phyloP scores from a whole-genome alignment of 2,329 filamentous ascomycete genomes.

The Myriosclerotinia curreyana region DNA sequence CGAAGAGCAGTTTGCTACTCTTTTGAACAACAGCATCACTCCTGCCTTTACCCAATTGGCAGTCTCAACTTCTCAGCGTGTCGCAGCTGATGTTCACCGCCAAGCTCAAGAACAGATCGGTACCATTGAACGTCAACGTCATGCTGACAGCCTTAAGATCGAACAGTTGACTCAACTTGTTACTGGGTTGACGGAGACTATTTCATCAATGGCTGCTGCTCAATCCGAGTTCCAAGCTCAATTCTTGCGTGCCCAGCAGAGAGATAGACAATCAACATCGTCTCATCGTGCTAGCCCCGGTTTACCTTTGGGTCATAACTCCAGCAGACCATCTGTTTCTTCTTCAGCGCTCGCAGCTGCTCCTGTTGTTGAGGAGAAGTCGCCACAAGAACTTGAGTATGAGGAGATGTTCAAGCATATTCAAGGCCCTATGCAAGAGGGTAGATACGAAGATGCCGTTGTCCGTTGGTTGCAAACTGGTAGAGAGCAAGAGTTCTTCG shows the following conservation, averaged over 20 bases:
- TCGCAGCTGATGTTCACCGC: slow-evolving; percentile 66
- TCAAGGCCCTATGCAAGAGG: slow-evolving; percentile 58
- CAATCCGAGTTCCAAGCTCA: slow-evolving; percentile 68
- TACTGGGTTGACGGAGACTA: slow-evolving; percentile 62
- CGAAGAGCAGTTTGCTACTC: slow-evolving; percentile 63
- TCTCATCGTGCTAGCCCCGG: slow-evolving; percentile 22
- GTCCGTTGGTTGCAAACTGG: slow-evolving; percentile 65
- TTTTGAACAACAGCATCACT: slow-evolving; percentile 61
- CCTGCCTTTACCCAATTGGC: slow-evolving; percentile 65
- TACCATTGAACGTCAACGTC: slow-evolving; percentile 35
- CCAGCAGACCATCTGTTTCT: slow-evolving; percentile 25
- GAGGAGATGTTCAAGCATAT: slow-evolving; percentile 56
- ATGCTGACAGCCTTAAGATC: slow-evolving; percentile 56
- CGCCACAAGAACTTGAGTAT: slow-evolving; percentile 46
- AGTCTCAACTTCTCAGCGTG: slow-evolving; percentile 62
- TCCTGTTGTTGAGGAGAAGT: slow-evolving; percentile 20
- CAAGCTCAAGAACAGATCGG: slow-evolving; percentile 42
- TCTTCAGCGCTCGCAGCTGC: slow-evolving; percentile 28
- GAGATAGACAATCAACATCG: slow-evolving; percentile 40
- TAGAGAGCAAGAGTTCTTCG: slow-evolving; percentile 61
- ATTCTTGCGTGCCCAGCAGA: slow-evolving; percentile 56
- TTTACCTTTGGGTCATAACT: slow-evolving; percentile 18
- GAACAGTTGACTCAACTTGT: slow-evolving; percentile 68
- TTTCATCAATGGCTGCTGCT: slow-evolving; percentile 65
- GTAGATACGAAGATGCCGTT: slow-evolving; percentile 60